Evolutionary conservation across 495 filamentous ascomycete species (phyloP).

Genomic region (Parathielavia appendiculata): DNA sequence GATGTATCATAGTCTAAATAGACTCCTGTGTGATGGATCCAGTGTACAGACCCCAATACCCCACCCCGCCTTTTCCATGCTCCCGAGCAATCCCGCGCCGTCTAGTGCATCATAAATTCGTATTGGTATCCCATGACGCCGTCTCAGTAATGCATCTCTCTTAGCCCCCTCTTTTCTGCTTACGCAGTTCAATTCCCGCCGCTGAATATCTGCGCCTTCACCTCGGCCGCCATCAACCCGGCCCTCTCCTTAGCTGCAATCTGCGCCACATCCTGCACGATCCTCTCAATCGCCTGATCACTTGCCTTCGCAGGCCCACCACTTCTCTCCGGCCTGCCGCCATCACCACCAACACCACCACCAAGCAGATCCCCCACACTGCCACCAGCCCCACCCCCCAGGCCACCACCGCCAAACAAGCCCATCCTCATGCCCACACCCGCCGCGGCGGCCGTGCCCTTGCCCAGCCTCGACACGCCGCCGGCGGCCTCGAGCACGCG

Average conservation of each 20-base stretch:
- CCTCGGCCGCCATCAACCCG: constrained; percentile 72
- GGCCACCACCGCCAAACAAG: neutral
- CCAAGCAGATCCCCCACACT: neutral
- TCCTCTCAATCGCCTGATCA: constrained; percentile 69
- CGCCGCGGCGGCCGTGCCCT: constrained; percentile 7
- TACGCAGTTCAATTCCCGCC: neutral
- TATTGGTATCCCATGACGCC: neutral
- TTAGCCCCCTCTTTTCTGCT: neutral
- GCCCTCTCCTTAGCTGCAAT: constrained; percentile 82
- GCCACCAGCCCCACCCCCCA: neutral
- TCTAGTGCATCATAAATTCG: too few relatives aligned
- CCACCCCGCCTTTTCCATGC: too few relatives aligned
- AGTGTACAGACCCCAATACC: too few relatives aligned
- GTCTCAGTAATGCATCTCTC: constrained; percentile 8
- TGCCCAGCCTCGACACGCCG: constrained; percentile 38
- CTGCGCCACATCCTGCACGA: constrained; percentile 72
- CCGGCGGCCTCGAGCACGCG: constrained; percentile 65
- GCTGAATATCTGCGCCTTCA: constrained; percentile 78
- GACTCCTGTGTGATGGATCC: too few relatives aligned
- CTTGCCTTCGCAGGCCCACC: constrained; percentile 11
- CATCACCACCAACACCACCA: constrained; percentile 7
- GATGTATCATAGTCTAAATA: too few relatives aligned
- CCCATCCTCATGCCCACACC: neutral
- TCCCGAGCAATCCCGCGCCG: too few relatives aligned
- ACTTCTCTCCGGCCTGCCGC: neutral